A percentile compares a stretch with the other conserved stretches of the same genome.
Evolutionary conservation across 495 filamentous ascomycete species (phyloP).

Genomic region (Cenococcum geophilum): DNA sequence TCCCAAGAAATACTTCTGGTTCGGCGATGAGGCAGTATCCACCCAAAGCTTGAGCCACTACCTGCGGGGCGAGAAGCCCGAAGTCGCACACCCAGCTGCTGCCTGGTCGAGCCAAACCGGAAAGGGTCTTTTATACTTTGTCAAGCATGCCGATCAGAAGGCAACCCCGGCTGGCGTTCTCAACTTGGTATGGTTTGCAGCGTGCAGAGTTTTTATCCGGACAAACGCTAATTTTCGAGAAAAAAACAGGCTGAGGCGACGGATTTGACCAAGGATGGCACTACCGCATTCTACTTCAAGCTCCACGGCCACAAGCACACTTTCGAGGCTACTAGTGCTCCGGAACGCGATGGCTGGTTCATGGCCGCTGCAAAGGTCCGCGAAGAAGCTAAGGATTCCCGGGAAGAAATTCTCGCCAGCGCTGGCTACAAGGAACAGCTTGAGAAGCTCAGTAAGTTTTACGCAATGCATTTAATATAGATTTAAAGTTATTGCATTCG

Average conservation of each 20-base stretch:
- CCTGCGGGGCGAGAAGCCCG: slow-evolving; percentile 81
- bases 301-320: slow-evolving; percentile 80
- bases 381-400: slow-evolving; percentile 46
- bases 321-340: slow-evolving; percentile 66
- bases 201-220: background rate
- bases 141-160: slow-evolving; percentile 81
- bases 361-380: slow-evolving; percentile 51
- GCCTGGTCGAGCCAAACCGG: slow-evolving; percentile 90
- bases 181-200: slow-evolving; percentile 61
- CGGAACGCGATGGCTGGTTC: slow-evolving; percentile 89
- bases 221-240: slow-evolving; percentile 23
- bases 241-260: slow-evolving; percentile 65
- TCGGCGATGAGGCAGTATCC: slow-evolving; percentile 73
- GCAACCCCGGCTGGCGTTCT: slow-evolving; percentile 70
- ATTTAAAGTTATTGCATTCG: slow-evolving; percentile 17
- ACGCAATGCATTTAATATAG: slow-evolving; percentile 4
- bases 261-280: slow-evolving; percentile 66
- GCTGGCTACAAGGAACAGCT: slow-evolving; percentile 46
- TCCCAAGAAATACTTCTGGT: slow-evolving; percentile 86
- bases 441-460: slow-evolving; percentile 40
- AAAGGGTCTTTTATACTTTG: slow-evolving; percentile 89
- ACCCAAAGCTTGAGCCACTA: slow-evolving; percentile 65
- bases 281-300: slow-evolving; percentile 77
- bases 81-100: slow-evolving; percentile 68
- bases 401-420: slow-evolving; percentile 40